phyloP scores from a whole-genome alignment of 2,329 filamentous ascomycete genomes.

The Pseudogymnoascus sp. region DNA sequence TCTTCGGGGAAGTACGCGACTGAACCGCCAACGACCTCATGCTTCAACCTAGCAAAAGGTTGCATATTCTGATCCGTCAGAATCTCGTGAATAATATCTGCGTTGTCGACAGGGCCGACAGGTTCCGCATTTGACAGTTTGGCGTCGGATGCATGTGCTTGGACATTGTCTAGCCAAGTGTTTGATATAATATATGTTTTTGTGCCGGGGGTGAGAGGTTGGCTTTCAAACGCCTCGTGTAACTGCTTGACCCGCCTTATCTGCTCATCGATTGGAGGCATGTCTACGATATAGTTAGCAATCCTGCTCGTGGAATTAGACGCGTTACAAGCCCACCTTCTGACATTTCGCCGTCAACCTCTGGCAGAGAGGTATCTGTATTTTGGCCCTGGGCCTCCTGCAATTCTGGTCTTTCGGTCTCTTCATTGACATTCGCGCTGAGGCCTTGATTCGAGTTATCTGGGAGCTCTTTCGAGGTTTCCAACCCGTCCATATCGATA shows the following conservation, averaged over 20 bases:
- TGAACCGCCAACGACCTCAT: slow-evolving; percentile 57
- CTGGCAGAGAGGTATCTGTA: neutral
- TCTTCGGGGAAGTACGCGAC: slow-evolving; percentile 69
- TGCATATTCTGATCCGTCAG: slow-evolving; percentile 41
- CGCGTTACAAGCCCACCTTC: neutral
- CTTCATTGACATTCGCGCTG: neutral
- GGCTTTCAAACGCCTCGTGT: slow-evolving; percentile 39
- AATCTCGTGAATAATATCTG: slow-evolving; percentile 62
- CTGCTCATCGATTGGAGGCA: slow-evolving; percentile 56
- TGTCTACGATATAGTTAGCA: slow-evolving; percentile 16
- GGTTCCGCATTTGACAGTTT: slow-evolving; percentile 51
- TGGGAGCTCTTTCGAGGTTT: neutral
- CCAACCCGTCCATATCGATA: slow-evolving; percentile 27
- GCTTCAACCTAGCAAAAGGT: slow-evolving; percentile 65
- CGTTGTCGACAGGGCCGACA: slow-evolving; percentile 73
- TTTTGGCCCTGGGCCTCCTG: neutral
- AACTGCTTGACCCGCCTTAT: slow-evolving; percentile 62
- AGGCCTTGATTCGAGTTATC: slow-evolving; percentile 1
- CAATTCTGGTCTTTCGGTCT: neutral
- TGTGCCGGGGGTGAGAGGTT: slow-evolving; percentile 29
- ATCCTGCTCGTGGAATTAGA: neutral
- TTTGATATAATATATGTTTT: slow-evolving; percentile 70
- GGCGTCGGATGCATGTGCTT: slow-evolving; percentile 53
- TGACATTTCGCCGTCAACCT: neutral
- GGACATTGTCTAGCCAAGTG: slow-evolving; percentile 67